Evolutionary conservation across 805 yeast species (phyloP).

Genomic region (Kazachstania psychrophila): DNA sequence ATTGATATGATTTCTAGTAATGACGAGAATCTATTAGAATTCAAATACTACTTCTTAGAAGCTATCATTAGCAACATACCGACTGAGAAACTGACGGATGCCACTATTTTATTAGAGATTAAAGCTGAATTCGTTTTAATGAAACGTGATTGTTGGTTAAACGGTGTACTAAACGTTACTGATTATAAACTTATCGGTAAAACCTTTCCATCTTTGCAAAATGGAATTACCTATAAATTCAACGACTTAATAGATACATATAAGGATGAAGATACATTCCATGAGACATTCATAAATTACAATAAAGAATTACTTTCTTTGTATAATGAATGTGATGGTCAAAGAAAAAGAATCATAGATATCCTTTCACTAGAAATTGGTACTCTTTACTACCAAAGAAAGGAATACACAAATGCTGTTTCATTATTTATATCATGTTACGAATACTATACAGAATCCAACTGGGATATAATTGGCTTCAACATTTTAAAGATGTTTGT

Average conservation of each 20-base stretch:
- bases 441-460: conserved; percentile 52
- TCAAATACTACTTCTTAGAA: conserved; percentile 16
- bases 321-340: conserved; percentile 13
- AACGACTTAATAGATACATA: conserved; percentile 11
- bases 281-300: conserved; percentile 36
- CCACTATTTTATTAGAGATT: conserved; percentile 18
- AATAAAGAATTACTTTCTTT: conserved; percentile 36
- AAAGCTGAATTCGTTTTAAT: conserved; percentile 35
- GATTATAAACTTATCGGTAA: conserved; percentile 12
- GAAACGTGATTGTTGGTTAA: conserved; percentile 33
- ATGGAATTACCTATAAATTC: conserved; percentile 7
- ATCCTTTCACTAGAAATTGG: conserved; percentile 74
- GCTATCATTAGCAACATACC: conserved; percentile 9
- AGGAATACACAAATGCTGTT: conserved; percentile 52
- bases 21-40: conserved; percentile 13
- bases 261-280: conserved; percentile 15
- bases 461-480: conserved; percentile 69
- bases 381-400: conserved; percentile 47
- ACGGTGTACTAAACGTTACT: conserved; percentile 16
- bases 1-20: conserved; percentile 9
- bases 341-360: conserved; percentile 57
- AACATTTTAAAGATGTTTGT: conserved; percentile 57
- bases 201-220: conserved; percentile 3
- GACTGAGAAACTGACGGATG: conserved; percentile 3
- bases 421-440: conserved; percentile 60